Evolutionary conservation across 2,329 filamentous ascomycete genomes (phyloP), one percentile per base, ranked within the genome.

Genomic region (Aurifilum marmelostoma): DNA sequence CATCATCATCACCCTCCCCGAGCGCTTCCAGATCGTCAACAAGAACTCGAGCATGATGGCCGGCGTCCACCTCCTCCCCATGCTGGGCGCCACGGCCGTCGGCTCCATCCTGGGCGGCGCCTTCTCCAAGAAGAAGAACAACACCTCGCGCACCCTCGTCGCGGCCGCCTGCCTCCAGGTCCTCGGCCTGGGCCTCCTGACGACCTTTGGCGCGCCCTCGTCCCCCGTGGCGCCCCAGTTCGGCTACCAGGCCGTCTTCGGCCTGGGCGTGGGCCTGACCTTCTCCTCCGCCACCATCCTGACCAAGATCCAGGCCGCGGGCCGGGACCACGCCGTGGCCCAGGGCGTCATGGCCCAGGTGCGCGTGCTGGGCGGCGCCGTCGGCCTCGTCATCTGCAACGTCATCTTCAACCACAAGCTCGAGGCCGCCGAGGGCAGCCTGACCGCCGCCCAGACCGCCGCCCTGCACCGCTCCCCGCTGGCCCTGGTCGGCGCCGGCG

Each of bases 281-380:
- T 85, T 88, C 71, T 85, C 85, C 0, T 82, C 84, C 2, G 84
- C 84, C 9, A 88, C 87, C 0, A 87, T 89, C 68, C 84, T 88
- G 73, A 86, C 85, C 2, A 85, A 84, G 60, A 80, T 88, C 18
- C 82, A 88, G 61, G 82, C 84, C 0, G 77, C 81, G 24, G 76
- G 78, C 9, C 80, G 79, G 68, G 83, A 87, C 66, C 79, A 87
- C 63, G 87, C 88, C 0, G 84, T 87, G 1, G 87, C 86, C 0
- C 87, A 89, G 72, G 88, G 87, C 0, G 83, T 87, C 5, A 81
- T 89, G 12, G 85, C 88, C 1, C 88, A 90, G 75, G 83, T 85
- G 1, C 83, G 88, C 18, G 85, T 89, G 0, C 77, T 90, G 2
- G 88, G 88, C 1, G 88, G 88, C 2, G 85, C 85, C 50, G 80